Base-by-base conservation (phyloP, 2,329 filamentous ascomycete species). In the Tothia fuscella region DNA sequence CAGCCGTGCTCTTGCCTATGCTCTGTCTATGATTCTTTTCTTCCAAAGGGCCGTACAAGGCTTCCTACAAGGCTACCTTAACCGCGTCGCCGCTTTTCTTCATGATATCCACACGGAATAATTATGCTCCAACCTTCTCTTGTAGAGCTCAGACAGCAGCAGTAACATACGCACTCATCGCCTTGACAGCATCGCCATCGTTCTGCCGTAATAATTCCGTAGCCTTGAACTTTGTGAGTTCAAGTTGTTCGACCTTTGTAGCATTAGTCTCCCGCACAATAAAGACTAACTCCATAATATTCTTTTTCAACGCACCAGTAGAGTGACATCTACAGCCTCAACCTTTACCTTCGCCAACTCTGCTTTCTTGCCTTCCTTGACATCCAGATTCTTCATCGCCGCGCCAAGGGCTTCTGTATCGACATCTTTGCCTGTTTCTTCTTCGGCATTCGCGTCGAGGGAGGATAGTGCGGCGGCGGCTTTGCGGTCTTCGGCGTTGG, bases 401-500 rank as follows among this genome's bases (percentile, higher is more conserved):
- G 82, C 78, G 53, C 68, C 76, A 39, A 82, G 71, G 48, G 82
- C 82, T 46, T 80, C 80, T 40, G 74, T 65, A 57, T 87, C 81
- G 50, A 82, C 74, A 47, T 78, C 67, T 47, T 74, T 71, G 17
- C 39, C 25, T 21, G 30, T 40, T 10, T 47, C 44, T 38, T 53
- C 51, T 33, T 68, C 64, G 22, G 72, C 67, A 36, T 69, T 67
- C 28, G 61, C 57, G 56, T 85, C 81, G 50, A 88, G 76, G 47
- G 71, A 74, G 36, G 79, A 80, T 46, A 87, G 74, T 22, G 82
- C 82, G 5, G 78, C 78, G 30, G 80, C 80, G 34, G 81, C 80
- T 61, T 85, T 85, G 61, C 80, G 78, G 63, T 85, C 81, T 61
- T 86, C 81, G 54, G 81, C 80, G 61, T 78, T 81, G 29, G 59